Base-by-base conservation (phyloP, 2,329 filamentous ascomycete species). In the Lasiodiplodia sp. region DNA sequence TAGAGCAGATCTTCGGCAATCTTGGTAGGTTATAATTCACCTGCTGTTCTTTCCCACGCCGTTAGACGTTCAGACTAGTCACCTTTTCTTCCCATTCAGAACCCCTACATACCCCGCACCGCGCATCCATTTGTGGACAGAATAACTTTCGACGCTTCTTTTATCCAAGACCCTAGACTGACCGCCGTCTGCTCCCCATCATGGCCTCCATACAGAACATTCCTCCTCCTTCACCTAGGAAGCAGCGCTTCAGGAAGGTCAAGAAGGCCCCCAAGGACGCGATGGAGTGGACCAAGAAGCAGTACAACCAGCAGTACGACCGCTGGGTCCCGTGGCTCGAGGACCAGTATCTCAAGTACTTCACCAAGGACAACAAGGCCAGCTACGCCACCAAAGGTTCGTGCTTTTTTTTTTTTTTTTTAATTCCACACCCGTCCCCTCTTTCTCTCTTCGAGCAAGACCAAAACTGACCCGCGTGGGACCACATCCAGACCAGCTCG, bases 311-410 rank as follows among this genome's bases (percentile, higher is more conserved):
- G 67, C 88, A 92, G 78, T 92, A 93, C 79, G 90, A 93, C 76
- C 85, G 81, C 74, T 93, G 91, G 91, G 86, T 92, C 77, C 91
- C 91, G 0, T 93, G 91, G 91, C 82, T 92, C 68, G 91, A 93
- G 78, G 91, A 93, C 77, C 79, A 88, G 69, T 92, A 92, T 77
- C 85, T 93, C 34, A 84, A 85, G 65, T 92, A 87, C 84, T 92
- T 92, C 79, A 91, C 89, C 74, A 90, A 89, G 71, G 90, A 92
- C 76, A 93, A 93, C 84, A 92, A 93, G 80, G 87, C 89, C 5
- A 90, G 87, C 76, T 93, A 93, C 74, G 83, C 87, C 6, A 85
- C 90, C 1, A 92, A 90, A 79, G 86, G 91, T 92, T 78, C 25
- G 10, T 3, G n/a, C 14, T 34, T 37, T 23, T 63, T 14, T 40